A percentile compares a stretch with the other conserved stretches of the same genome.
phyloP scores from a whole-genome alignment of 257 asterid species.

The Solanum rostratum region DNA sequence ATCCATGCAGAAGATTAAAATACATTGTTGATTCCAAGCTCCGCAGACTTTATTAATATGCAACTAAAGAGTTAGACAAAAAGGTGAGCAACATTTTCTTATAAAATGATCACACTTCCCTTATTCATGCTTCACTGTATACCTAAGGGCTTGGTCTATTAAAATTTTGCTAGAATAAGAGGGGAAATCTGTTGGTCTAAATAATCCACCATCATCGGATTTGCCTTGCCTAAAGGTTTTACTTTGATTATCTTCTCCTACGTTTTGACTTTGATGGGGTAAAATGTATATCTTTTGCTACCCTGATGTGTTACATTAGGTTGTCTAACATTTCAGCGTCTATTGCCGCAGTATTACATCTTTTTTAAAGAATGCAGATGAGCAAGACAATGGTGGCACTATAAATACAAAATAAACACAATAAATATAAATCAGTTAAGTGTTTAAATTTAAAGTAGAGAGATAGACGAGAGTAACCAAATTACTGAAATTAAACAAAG shows the following conservation, averaged over 20 bases:
- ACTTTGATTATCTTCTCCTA: not conserved
- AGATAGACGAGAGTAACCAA: not conserved
- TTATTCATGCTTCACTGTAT: not conserved
- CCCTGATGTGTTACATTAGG: not conserved
- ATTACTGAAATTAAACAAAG: not conserved
- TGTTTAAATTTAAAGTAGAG: not conserved
- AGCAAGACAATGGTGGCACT: not conserved
- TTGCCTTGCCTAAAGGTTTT: not conserved
- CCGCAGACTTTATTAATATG: not conserved
- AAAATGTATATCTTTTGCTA: not conserved
- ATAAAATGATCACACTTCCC: not conserved
- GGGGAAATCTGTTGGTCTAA: not conserved
- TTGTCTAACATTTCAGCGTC: not conserved
- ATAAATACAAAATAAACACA: not conserved
- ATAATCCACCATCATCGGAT: not conserved
- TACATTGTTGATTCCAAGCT: not conserved
- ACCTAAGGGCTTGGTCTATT: not conserved
- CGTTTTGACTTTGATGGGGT: not conserved
- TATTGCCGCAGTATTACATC: not conserved
- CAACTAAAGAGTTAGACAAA: not conserved
- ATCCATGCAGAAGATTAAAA: not conserved
- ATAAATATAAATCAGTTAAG: not conserved
- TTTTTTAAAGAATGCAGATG: not conserved
- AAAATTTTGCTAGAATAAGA: not conserved
- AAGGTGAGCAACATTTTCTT: not conserved